Base-by-base conservation (phyloP, 2,329 filamentous ascomycete species). In the Lasiodiplodia gonubiensis region DNA sequence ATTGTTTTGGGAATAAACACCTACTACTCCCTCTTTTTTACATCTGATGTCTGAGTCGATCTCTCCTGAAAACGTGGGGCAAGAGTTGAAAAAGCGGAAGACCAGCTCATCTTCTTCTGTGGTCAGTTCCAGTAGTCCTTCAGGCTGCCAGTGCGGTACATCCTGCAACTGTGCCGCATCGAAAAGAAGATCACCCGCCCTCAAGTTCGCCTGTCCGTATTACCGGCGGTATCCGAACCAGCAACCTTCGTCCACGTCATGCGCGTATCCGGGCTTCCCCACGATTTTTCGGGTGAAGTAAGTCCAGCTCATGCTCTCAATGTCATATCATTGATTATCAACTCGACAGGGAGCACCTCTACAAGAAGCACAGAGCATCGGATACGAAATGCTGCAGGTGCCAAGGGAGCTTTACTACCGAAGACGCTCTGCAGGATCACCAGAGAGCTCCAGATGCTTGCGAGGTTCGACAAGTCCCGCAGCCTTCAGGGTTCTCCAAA, bases 161-260 rank as follows among this genome's bases (percentile, higher is more conserved):
- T 6, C 3, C 4, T 39, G 53, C 25, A 12, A 16, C 18, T 55
- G 53, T 39, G n/a, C 18, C 6, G 53, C 10, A 25, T 2, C 14
- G 10, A 14, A 33, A 33, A n/a, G 6, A 21, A 11, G 21, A 4
- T 7, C 30, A 18, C 16, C 10, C 23, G 8, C 23, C 2, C 42
- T 27, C 18, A 63, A 51, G n/a, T 63, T 63, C 35, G 59, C 27
- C 1, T 63, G 59, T 3, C 59, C 59, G 14, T 63, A 63, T 18
- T 37, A 14, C 30, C 25, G 14, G 12, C 35, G 59, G 7, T 7
- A 63, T 37, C 46, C 59, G 7, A 6, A 11, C 14, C 46, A 37
- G 18, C 18, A 5, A 11, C 59, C 46, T 18, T 11, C n/a, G 0
- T 63, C 59, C 1, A 63, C 27, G 2, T 63, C 59, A 1, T 63